These are phyloP conservation scores for Pontederia paniculata DNA, from an alignment of 176 grass and related monocot genomes.

Conservation along the genomic window DNA sequence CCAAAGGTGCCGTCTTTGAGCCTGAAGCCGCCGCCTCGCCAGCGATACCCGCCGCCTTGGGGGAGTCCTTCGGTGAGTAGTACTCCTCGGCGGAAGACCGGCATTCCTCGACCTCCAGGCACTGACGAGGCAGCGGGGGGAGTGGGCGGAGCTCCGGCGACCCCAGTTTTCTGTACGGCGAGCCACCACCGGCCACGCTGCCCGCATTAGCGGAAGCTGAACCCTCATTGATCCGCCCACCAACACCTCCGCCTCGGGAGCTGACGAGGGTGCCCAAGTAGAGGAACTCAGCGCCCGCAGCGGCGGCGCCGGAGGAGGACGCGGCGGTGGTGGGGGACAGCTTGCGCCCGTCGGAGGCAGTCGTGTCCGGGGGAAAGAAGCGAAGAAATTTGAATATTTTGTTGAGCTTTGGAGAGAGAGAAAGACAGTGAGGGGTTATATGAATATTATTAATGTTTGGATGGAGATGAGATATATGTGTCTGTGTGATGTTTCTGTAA, in stretches of 20 bases:
- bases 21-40: background rate
- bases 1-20: background rate
- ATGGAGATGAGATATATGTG: too few species aligned
- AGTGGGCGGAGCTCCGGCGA: constrained; percentile 30
- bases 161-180: constrained; percentile 4
- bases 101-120: constrained; percentile 24
- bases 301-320: background rate
- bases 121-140: constrained; percentile 26
- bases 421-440: constrained; percentile 9
- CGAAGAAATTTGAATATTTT: too few species aligned
- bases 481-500: too few species aligned
- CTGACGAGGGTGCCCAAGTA: constrained; percentile 28
- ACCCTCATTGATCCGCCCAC: background rate
- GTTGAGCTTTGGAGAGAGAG: constrained; percentile 13
- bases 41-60: background rate
- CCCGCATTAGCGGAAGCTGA: constrained; percentile 5
- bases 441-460: too few species aligned
- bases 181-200: background rate
- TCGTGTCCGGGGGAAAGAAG: constrained; percentile 15
- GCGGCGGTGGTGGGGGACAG: constrained; percentile 13
- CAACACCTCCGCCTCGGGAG: background rate
- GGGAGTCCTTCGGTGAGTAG: constrained; percentile 2
- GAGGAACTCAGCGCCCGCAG: constrained; percentile 25
- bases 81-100: constrained; percentile 12
- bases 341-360: constrained; percentile 32